These are phyloP conservation scores for Saccharomycopsis synnaedendra DNA, from an alignment of 805 yeast species.

Conservation along the genomic window DNA sequence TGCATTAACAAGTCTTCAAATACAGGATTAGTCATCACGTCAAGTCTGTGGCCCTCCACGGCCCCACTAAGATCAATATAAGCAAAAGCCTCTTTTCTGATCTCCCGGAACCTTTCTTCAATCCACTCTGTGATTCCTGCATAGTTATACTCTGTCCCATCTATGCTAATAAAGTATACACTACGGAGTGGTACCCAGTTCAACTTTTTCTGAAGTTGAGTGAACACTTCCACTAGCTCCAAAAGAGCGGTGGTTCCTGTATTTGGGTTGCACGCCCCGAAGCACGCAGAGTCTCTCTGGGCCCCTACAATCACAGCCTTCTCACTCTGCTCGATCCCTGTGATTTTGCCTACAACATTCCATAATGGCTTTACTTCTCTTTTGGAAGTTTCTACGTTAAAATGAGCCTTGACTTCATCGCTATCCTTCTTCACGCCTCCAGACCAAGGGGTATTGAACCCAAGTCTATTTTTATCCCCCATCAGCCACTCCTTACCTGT, in stretches of 20 bases:
- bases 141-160: conserved; percentile 65
- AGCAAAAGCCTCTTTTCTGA: conserved; percentile 51
- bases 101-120: conserved; percentile 39
- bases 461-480: conserved; percentile 12
- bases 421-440: conserved; percentile 22
- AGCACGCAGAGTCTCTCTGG: conserved; percentile 63
- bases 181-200: conserved; percentile 81
- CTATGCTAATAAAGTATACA: conserved; percentile 74
- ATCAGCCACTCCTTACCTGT: conserved; percentile 25
- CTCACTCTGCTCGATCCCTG: conserved; percentile 71
- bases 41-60: conserved; percentile 39
- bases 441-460: conserved; percentile 30
- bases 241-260: conserved; percentile 67
- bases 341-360: conserved; percentile 69
- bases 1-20: conserved; percentile 29
- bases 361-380: conserved; percentile 54
- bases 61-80: conserved; percentile 64
- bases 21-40: conserved; percentile 55
- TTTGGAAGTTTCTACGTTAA: conserved; percentile 32
- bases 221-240: conserved; percentile 59
- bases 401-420: conserved; percentile 5
- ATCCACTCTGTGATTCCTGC: conserved; percentile 83
- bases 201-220: conserved; percentile 47
- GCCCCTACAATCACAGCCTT: conserved; percentile 74
- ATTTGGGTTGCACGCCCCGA: conserved; percentile 61